phyloP scores from a whole-genome alignment of 192 early-diverging fungal genomes.

The Diversispora eburnea region DNA sequence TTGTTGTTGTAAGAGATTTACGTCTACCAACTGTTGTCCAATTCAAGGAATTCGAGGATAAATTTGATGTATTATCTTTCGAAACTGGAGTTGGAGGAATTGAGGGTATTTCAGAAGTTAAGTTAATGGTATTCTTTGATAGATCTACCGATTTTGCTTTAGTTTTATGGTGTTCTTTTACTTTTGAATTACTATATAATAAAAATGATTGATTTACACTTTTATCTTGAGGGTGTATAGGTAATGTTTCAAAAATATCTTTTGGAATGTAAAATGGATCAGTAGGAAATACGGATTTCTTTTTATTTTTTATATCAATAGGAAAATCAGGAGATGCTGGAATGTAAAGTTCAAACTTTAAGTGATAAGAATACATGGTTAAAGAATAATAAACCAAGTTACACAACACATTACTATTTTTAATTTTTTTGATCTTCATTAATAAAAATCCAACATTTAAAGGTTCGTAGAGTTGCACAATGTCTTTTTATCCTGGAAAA shows the following conservation, averaged over 20 bases:
- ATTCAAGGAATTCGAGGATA: neutral
- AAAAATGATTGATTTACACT: neutral
- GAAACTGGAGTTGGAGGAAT: slow-evolving; percentile 13
- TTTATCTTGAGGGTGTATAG: neutral
- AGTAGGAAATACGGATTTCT: neutral
- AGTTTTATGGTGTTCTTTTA: neutral
- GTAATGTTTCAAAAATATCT: slow-evolving; percentile 16
- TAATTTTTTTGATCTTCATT: too few relatives aligned
- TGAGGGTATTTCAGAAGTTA: neutral
- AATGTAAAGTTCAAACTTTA: slow-evolving; percentile 26
- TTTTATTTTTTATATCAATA: neutral
- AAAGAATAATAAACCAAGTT: neutral
- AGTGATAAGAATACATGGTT: slow-evolving; percentile 26
- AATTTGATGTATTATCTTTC: neutral
- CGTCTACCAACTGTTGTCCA: neutral
- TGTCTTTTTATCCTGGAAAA: slow-evolving; percentile 3
- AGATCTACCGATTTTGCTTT: neutral
- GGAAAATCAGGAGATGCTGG: neutral
- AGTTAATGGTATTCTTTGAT: neutral
- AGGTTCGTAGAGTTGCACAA: neutral
- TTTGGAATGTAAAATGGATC: slow-evolving; percentile 13
- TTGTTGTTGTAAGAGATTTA: neutral
- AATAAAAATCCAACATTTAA: neutral
- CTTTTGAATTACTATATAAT: neutral
- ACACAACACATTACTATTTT: too few relatives aligned